Evolutionary conservation across 257 asterid species (phyloP).

Genomic region (Salvia rosmarinus): DNA sequence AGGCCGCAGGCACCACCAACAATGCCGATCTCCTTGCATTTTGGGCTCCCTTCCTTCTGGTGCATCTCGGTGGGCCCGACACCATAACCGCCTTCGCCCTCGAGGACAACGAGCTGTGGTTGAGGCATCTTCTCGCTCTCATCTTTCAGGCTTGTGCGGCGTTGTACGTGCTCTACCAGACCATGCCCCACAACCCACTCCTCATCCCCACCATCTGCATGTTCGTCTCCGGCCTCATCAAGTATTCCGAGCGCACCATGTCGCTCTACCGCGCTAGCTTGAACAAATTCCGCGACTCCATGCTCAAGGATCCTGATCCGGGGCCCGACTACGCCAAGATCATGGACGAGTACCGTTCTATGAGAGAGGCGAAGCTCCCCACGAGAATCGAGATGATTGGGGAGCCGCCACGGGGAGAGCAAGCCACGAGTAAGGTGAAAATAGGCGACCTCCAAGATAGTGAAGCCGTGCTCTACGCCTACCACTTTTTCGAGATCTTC

Average conservation of each 20-base stretch:
- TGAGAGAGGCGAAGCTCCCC: slow-evolving; percentile 46
- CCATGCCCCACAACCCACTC: slow-evolving; percentile 38
- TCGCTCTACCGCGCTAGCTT: slow-evolving; percentile 49
- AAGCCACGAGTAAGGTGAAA: slow-evolving; percentile 31
- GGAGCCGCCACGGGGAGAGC: slow-evolving; percentile 31
- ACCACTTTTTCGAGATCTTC: slow-evolving; percentile 45
- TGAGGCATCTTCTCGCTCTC: slow-evolving; percentile 47
- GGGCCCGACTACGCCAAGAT: slow-evolving; percentile 63
- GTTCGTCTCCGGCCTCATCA: slow-evolving; percentile 47
- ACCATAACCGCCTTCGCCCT: slow-evolving; percentile 55
- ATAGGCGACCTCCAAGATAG: slow-evolving; percentile 4
- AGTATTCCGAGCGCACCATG: slow-evolving; percentile 49
- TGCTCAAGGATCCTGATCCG: slow-evolving; percentile 49
- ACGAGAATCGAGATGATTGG: slow-evolving; percentile 33
- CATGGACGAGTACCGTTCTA: slow-evolving; percentile 50
- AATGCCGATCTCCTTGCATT: slow-evolving; percentile 42
- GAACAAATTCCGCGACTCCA: slow-evolving; percentile 43
- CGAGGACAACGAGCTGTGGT: slow-evolving; percentile 61
- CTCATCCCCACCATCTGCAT: slow-evolving; percentile 50
- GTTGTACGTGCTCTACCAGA: slow-evolving; percentile 42
- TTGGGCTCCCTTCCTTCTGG: slow-evolving; percentile 60
- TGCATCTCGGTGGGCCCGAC: slow-evolving; percentile 65
- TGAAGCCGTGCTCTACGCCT: slow-evolving; percentile 45
- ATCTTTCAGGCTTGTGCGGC: slow-evolving; percentile 43
- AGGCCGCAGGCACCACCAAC: neutral